Base-by-base conservation (phyloP, 2,329 filamentous ascomycete species). In the Aspergillus pseudonomiae region DNA sequence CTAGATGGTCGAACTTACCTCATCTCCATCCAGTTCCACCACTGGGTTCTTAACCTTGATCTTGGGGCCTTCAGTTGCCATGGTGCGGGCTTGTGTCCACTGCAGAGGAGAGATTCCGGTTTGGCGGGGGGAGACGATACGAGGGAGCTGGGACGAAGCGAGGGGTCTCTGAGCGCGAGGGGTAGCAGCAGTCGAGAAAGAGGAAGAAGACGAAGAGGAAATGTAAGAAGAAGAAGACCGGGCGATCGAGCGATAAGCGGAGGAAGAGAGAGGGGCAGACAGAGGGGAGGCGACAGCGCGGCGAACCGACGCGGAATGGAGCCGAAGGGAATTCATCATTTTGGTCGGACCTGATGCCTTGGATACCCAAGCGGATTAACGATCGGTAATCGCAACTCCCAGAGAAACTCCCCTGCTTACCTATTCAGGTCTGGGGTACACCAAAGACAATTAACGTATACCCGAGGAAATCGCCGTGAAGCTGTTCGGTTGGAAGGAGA, bases 31-130 rank as follows among this genome's bases (percentile, higher is more conserved):
- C 75, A 98, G 88, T 85, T 98, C 95, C 80, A 99, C 95, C 79
- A 99, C 90, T 70, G 95, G 95, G 83, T 97, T 98, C 89, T 96
- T 94, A 85, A 99, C 95, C 88, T 96, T 95, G 87, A 98, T 98
- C 90, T 98, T 99, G 76, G 87, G 84, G 73, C 85, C 75, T 64
- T 75, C 76, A 65, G 76, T 74, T 61, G 81, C 75, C 78, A 83
- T 83, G 60, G 74, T 84, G 77, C 83, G 80, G 59, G 72, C 73
- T 68, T 81, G 79, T 61, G 65, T 70, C 59, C 70, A 75, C 63
- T 70, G 68, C 63, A 71, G 59, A 34, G 71, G 68, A 55, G 69
- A 67, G 46, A 67, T 69, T 68, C 71, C 69, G 68, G 73, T 72
- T 69, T 70, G 73, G 68, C 73, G 74, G 67, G 71, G 63, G 68